phyloP scores from a whole-genome alignment of 2,329 filamentous ascomycete species.

The Aureobasidium sp. region DNA sequence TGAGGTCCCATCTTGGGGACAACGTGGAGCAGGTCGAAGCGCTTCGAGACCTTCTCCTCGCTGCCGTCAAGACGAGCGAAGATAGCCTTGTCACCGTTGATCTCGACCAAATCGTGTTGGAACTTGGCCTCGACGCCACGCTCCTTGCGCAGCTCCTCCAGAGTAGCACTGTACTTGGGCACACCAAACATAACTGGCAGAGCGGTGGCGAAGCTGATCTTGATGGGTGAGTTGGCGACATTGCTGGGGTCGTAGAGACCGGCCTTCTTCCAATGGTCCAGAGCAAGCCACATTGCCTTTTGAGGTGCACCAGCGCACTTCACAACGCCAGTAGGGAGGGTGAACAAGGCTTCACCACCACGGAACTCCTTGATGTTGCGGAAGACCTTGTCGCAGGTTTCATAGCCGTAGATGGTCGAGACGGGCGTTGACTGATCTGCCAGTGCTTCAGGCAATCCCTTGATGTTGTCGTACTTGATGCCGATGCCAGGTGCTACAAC shows the following conservation, averaged over 20 bases:
- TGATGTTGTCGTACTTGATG: slow-evolving; percentile 19
- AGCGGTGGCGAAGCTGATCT: slow-evolving; percentile 34
- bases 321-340: slow-evolving; percentile 33
- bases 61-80: slow-evolving; percentile 26
- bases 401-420: slow-evolving; percentile 34
- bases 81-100: slow-evolving; percentile 32
- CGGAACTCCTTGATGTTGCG: slow-evolving; percentile 28
- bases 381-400: slow-evolving; percentile 33
- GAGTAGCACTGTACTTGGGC: slow-evolving; percentile 32
- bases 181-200: slow-evolving; percentile 36
- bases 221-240: slow-evolving; percentile 26
- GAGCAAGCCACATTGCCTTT: slow-evolving; percentile 38
- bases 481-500: slow-evolving; percentile 47
- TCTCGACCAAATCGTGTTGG: slow-evolving; percentile 32
- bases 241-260: slow-evolving; percentile 29
- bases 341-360: slow-evolving; percentile 33
- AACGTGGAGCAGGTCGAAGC: slow-evolving; percentile 34
- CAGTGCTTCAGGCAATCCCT: slow-evolving; percentile 26
- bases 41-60: slow-evolving; percentile 24
- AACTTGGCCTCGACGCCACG: slow-evolving; percentile 34
- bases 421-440: slow-evolving; percentile 30
- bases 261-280: slow-evolving; percentile 32
- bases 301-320: slow-evolving; percentile 37
- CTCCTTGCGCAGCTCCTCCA: slow-evolving; percentile 31
- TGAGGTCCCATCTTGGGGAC: slow-evolving; percentile 34